Conservation (phyloP, 108 stramenopile species). For the Schizochytrium sp. region DNA sequence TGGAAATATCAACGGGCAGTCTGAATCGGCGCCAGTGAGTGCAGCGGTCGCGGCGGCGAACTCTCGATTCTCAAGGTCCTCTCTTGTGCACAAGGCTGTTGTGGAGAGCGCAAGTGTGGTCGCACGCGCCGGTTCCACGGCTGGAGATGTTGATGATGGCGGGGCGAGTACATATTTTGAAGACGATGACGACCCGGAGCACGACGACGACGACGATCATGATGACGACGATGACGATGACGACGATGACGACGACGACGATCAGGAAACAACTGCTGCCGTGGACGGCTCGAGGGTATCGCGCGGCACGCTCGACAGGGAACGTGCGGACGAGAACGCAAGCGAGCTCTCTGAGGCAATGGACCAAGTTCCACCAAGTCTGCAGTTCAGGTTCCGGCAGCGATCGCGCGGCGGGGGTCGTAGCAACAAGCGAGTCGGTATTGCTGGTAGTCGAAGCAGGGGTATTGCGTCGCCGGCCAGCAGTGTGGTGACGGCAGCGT, state of each 20-base stretch:
- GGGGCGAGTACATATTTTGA: neutral
- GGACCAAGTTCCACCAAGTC: neutral
- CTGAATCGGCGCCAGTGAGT: neutral
- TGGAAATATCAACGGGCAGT: neutral
- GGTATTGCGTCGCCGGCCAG: neutral
- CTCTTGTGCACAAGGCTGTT: neutral
- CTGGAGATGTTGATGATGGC: neutral
- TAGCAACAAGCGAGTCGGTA: neutral
- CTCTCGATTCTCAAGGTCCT: neutral
- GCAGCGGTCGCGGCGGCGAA: neutral
- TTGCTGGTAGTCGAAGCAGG: neutral
- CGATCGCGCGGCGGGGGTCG: neutral
- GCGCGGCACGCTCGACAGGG: neutral
- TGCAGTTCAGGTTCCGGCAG: neutral
- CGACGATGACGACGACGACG: neutral
- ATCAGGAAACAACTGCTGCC: neutral
- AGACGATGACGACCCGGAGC: neutral
- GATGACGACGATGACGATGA: neutral
- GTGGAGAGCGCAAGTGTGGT: neutral
- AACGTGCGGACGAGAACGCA: neutral
- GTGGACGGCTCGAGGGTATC: neutral
- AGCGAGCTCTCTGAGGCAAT: neutral
- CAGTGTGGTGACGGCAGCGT: neutral
- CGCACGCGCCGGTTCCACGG: neutral
- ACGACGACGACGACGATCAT: neutral